Base-by-base conservation (phyloP, 352 stramenopile genomes). In the Phytopythium litorale region DNA sequence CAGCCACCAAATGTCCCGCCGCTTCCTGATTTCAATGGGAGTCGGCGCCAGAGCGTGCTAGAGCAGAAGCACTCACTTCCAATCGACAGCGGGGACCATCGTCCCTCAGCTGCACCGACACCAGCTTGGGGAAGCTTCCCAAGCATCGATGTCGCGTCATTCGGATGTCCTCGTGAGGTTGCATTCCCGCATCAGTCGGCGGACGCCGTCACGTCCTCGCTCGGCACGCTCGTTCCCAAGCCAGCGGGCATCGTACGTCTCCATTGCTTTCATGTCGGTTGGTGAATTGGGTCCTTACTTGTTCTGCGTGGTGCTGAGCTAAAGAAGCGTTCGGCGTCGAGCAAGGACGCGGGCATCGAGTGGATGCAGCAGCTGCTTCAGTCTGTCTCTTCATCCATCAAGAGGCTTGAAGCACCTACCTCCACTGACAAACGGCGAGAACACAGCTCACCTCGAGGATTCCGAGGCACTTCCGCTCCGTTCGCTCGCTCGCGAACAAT, bases 401-500 rank as follows among this genome's bases (percentile, higher is more conserved):
- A 68, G 19, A 53, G 51, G 7, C 28, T 30, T 25, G 33, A 58
- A 7, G 12, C 52, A 13, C 23, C 46, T 1, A 35, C 5, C 11
- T 35, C 46, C 2, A 21, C 23, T 4, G 9, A 33, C 35, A 43
- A 4, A 18, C 38, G 19, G 16, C 32, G 32, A 38, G 8, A 38
- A 4, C 30, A 57, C 2, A 7, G 12, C 2, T 19, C 23, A 8
- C 3, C 30, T 43, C 5, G 51, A 43, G 5, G 52, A 48, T 18
- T 4, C 33, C 19, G 38, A 12, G 32, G 19, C 4, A 19, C 19
- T 32, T 19, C 64, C 0, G 66, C 71, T 1, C 62, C 67, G 7
- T 80, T 83, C 60, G 72, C 67, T 40, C 71, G 74, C 3, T 79
- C 74, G 30, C 69, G 67, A 33, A 83, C 74, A n/a, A 70, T 78